Evolutionary conservation across 768 basidiomycete genomes (phyloP).

Genomic region (Mycena maculata): DNA sequence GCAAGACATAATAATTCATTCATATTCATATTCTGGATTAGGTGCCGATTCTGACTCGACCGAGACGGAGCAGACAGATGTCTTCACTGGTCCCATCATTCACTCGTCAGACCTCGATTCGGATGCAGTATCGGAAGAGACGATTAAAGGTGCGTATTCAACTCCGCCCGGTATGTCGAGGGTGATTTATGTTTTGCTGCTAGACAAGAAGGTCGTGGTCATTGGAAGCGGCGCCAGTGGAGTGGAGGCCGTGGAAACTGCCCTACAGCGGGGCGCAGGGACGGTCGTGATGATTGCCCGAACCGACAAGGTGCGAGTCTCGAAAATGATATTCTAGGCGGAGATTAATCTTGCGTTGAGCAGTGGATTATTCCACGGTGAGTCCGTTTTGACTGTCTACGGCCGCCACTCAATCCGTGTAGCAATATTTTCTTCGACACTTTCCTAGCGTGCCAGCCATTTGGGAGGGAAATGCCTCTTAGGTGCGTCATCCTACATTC

Average conservation of each 20-base stretch:
- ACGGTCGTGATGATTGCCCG: conserved; percentile 53
- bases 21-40: neutral
- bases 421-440: conserved; percentile 61
- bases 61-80: conserved; percentile 38
- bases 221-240: conserved; percentile 64
- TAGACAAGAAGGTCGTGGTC: conserved; percentile 57
- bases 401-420: neutral
- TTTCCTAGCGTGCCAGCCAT: conserved; percentile 60
- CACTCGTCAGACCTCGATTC: conserved; percentile 64
- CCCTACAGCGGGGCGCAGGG: conserved; percentile 41
- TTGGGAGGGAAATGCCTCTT: conserved; percentile 63
- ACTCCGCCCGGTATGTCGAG: neutral
- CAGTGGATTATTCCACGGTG: conserved; percentile 59
- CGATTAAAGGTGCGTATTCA: conserved; percentile 31
- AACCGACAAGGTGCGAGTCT: conserved; percentile 47
- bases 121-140: conserved; percentile 39
- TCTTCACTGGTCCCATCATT: conserved; percentile 51
- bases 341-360: neutral
- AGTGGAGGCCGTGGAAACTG: conserved; percentile 48
- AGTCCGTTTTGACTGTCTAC: neutral
- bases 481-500: conserved; percentile 47
- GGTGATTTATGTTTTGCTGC: neutral
- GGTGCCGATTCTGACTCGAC: neutral
- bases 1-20: neutral
- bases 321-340: too few species aligned